Conservation (phyloP, 2,329 filamentous ascomycete genomes). For the Curvularia lunata region DNA sequence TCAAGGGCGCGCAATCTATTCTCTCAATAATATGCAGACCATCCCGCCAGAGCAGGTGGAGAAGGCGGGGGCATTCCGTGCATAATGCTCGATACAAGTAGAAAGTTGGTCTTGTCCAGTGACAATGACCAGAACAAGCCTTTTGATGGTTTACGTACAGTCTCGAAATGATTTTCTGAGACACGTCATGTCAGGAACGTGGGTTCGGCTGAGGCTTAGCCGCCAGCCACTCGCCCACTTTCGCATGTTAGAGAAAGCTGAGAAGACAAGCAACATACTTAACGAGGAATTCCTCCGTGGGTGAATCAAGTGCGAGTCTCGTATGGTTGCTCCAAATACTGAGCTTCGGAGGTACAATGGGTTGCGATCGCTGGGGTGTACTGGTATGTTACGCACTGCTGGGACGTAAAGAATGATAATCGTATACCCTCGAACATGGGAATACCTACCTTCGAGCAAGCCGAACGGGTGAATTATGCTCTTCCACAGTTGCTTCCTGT, state of each 20-base stretch:
- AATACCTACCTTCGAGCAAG: not conserved
- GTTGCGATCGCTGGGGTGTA: no score
- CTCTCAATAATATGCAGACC: conserved; percentile 1
- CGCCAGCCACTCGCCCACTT: not conserved
- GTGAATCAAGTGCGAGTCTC: not conserved
- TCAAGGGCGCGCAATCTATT: conserved; percentile 7
- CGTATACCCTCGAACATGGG: not conserved
- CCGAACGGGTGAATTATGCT: not conserved
- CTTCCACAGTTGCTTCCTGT: not conserved
- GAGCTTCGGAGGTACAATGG: not conserved
- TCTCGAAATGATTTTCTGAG: conserved; percentile 16
- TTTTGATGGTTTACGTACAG: conserved; percentile 4
- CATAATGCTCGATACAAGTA: conserved; percentile 14
- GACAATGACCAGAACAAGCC: not conserved
- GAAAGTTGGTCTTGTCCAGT: conserved; percentile 8
- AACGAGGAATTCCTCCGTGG: not conserved
- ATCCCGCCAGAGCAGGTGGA: conserved; percentile 7
- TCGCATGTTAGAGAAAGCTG: not conserved
- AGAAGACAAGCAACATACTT: not conserved
- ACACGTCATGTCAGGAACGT: conserved; percentile 26
- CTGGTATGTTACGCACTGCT: not conserved
- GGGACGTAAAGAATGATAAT: not conserved
- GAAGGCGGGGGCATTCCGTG: conserved; percentile 3
- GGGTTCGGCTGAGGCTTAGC: conserved; percentile 15
- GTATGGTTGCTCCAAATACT: not conserved